phyloP scores from a whole-genome alignment of 2,329 filamentous ascomycete genomes.

The Tolypocladium nubicola region DNA sequence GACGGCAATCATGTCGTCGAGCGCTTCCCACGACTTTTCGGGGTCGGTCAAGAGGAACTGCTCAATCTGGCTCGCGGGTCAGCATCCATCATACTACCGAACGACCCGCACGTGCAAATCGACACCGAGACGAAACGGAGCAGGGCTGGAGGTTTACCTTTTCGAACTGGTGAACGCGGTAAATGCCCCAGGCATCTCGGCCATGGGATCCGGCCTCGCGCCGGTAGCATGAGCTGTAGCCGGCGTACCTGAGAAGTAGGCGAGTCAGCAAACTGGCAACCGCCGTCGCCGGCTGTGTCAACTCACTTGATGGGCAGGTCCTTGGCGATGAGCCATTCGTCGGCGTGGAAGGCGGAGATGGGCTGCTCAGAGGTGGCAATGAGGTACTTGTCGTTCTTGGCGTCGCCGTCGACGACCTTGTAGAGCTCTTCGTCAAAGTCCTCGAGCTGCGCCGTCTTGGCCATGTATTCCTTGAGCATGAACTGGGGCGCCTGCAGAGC shows the following conservation, averaged over 20 bases:
- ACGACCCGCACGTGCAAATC: neutral
- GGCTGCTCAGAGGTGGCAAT: slow-evolving; percentile 87
- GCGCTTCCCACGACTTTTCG: slow-evolving; percentile 85
- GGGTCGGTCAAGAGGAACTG: slow-evolving; percentile 76
- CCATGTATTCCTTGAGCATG: slow-evolving; percentile 94
- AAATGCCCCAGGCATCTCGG: slow-evolving; percentile 94
- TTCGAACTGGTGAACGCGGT: slow-evolving; percentile 96
- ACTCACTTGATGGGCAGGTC: slow-evolving; percentile 76
- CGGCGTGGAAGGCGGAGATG: slow-evolving; percentile 81
- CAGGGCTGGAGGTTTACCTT: slow-evolving; percentile 42
- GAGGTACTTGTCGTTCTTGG: slow-evolving; percentile 74
- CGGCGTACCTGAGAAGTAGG: slow-evolving; percentile 59
- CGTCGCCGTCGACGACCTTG: slow-evolving; percentile 84
- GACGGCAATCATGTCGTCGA: slow-evolving; percentile 82
- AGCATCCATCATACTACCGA: neutral
- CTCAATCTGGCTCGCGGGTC: slow-evolving; percentile 38
- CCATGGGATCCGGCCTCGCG: slow-evolving; percentile 83
- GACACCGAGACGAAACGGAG: neutral
- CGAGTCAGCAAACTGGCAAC: neutral
- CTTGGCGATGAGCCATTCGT: slow-evolving; percentile 80
- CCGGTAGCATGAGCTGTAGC: slow-evolving; percentile 90
- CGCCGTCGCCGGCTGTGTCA: neutral
- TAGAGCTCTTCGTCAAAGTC: slow-evolving; percentile 98
- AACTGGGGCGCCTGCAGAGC: slow-evolving; percentile 84
- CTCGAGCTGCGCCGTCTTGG: slow-evolving; percentile 92